A percentile compares a stretch with the other conserved stretches of the same genome.
Evolutionary conservation across 495 filamentous ascomycete species (phyloP).

Genomic region (Poronia punctata): DNA sequence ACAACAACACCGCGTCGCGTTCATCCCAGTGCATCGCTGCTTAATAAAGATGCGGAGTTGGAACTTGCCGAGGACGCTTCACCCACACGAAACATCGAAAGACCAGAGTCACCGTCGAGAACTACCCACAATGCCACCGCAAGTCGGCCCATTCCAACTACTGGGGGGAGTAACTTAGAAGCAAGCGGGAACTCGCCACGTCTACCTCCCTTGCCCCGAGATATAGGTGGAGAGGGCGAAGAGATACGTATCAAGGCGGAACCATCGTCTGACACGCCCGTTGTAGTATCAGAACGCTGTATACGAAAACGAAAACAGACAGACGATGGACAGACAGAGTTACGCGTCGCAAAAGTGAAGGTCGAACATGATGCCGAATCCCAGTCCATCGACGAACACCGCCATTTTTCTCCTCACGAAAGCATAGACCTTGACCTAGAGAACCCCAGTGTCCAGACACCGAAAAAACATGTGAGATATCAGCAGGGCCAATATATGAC

Average conservation of each 20-base stretch:
- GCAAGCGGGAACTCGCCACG: slow-evolving; percentile 6
- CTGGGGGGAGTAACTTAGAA: not conserved
- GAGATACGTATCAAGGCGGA: slow-evolving; percentile 31
- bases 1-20: not conserved
- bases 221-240: not conserved
- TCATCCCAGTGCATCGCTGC: no score
- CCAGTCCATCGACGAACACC: slow-evolving; percentile 26
- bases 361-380: slow-evolving; percentile 27
- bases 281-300: slow-evolving; percentile 37
- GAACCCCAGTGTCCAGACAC: slow-evolving; percentile 54
- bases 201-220: slow-evolving; percentile 24
- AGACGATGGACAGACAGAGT: slow-evolving; percentile 7
- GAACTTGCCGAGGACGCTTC: not conserved
- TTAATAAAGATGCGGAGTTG: no score
- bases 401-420: slow-evolving; percentile 33
- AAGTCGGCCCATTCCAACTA: not conserved
- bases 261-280: slow-evolving; percentile 36
- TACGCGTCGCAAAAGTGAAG: slow-evolving; percentile 26
- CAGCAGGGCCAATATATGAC: not conserved
- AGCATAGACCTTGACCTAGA: slow-evolving; percentile 74
- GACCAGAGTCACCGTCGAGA: not conserved
- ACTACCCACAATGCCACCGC: not conserved
- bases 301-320: slow-evolving; percentile 35
- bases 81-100: not conserved
- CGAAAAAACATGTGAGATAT: slow-evolving; percentile 41